Evolutionary conservation across 345 rosid genomes (phyloP).

Genomic region (Dimocarpus longan): DNA sequence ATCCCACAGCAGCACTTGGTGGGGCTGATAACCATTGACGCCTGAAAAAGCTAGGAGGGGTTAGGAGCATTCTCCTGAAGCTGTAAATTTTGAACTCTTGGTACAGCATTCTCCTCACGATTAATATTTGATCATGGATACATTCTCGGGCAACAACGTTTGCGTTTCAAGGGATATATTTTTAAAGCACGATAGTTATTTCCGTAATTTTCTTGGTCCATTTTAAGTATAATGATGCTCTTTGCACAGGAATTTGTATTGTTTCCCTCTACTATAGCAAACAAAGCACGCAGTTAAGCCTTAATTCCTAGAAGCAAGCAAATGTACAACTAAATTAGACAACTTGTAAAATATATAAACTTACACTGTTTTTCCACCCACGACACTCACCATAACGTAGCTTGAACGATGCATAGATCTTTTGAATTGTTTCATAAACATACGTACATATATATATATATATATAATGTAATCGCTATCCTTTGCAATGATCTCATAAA

Average conservation of each 20-base stretch:
- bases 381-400: not conserved
- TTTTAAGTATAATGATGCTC: slow-evolving; percentile 25
- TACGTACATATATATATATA: no score
- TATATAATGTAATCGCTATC: no score
- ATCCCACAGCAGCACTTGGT: not conserved
- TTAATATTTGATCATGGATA: slow-evolving; percentile 34
- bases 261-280: slow-evolving; percentile 22
- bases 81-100: slow-evolving; percentile 30
- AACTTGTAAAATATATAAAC: not conserved
- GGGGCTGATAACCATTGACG: slow-evolving; percentile 37
- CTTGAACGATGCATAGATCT: not conserved
- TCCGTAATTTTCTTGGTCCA: slow-evolving; percentile 52
- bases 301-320: slow-evolving; percentile 15
- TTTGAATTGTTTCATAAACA: not conserved
- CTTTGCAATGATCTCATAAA: no score
- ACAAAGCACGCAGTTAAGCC: not conserved
- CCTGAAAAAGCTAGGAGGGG: slow-evolving; percentile 37
- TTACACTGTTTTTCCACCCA: not conserved
- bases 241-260: slow-evolving; percentile 1
- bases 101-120: slow-evolving; percentile 20
- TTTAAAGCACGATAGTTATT: slow-evolving; percentile 44
- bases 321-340: not conserved
- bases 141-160: slow-evolving; percentile 88
- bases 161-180: slow-evolving; percentile 56
- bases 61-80: slow-evolving; percentile 33